These are phyloP conservation scores for Hyaloperonospora arabidopsidis DNA, from an alignment of 352 stramenopile genomes.

Conservation along the genomic window DNA sequence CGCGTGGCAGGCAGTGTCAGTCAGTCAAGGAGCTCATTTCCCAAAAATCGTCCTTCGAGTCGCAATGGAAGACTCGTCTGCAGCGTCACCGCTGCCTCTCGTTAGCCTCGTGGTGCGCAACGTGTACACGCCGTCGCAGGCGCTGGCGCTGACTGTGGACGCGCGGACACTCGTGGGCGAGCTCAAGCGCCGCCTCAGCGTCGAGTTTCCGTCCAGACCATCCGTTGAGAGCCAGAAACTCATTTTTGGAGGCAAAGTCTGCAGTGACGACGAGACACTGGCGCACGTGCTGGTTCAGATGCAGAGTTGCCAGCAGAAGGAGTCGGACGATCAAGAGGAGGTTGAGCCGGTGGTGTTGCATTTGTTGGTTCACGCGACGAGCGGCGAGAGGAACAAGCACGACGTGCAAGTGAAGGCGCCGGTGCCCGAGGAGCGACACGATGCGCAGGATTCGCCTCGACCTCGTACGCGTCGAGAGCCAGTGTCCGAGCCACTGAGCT, in stretches of 20 bases:
- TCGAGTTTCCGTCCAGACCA: constrained; percentile 40
- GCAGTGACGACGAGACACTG: constrained; percentile 49
- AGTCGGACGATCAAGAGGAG: constrained; percentile 11
- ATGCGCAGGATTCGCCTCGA: constrained; percentile 23
- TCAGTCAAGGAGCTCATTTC: constrained; percentile 8
- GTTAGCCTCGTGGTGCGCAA: constrained; percentile 76
- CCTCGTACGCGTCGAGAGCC: constrained; percentile 2
- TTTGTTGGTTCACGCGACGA: constrained; percentile 44
- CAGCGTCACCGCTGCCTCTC: constrained; percentile 5
- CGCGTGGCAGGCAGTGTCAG: constrained; percentile 5
- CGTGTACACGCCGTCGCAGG: constrained; percentile 60
- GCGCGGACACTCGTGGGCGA: constrained; percentile 33
- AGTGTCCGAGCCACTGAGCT: constrained; percentile 4
- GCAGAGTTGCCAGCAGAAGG: constrained; percentile 28
- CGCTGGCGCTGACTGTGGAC: constrained; percentile 38
- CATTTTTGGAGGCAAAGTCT: constrained; percentile 86
- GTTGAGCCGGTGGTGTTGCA: constrained; percentile 61
- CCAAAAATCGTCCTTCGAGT: constrained; percentile 1
- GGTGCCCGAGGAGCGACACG: constrained; percentile 1
- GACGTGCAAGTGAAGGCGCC: constrained; percentile 10
- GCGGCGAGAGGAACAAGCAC: constrained; percentile 14
- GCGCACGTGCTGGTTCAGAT: constrained; percentile 35
- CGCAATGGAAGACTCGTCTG: constrained; percentile 17
- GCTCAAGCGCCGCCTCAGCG: constrained; percentile 54
- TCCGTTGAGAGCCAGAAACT: constrained; percentile 58